phyloP scores from a whole-genome alignment of 305 asterid species.

The Rubia peregrina region DNA sequence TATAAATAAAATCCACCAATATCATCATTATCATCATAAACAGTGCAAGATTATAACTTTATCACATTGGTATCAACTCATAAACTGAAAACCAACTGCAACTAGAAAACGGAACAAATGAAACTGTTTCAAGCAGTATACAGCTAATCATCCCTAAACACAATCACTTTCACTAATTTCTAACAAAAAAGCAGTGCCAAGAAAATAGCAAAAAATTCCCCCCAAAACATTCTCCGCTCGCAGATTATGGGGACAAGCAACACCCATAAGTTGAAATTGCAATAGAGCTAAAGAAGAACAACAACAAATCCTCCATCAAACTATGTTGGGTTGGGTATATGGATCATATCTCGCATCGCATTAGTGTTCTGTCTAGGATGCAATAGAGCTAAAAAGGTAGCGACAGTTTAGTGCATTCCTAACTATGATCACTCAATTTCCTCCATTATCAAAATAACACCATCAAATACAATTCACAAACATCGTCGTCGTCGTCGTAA shows the following conservation, averaged over 20 bases:
- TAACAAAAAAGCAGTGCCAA: not conserved
- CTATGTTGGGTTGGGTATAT: too few species aligned
- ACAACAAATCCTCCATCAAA: too few species aligned
- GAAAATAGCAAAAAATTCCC: not conserved
- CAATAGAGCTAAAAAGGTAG: not conserved
- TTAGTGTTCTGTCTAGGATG: not conserved
- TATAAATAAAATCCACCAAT: not conserved
- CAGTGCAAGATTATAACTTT: not conserved
- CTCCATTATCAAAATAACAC: not conserved
- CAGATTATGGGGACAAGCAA: not conserved
- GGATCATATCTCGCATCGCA: not conserved
- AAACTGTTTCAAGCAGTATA: not conserved
- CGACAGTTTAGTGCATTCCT: not conserved
- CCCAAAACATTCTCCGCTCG: not conserved
- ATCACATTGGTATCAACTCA: not conserved
- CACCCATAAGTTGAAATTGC: not conserved
- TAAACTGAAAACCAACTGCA: not conserved
- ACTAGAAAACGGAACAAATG: not conserved
- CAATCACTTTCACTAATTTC: not conserved
- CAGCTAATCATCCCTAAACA: not conserved
- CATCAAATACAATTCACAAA: not conserved
- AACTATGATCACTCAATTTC: not conserved
- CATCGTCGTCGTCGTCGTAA: not conserved
- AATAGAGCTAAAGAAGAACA: too few species aligned
- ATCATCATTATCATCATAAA: not conserved